A percentile compares a stretch with the other conserved stretches of the same genome.
phyloP scores from a whole-genome alignment of 306 rosid species.

The Vigna mungo region DNA sequence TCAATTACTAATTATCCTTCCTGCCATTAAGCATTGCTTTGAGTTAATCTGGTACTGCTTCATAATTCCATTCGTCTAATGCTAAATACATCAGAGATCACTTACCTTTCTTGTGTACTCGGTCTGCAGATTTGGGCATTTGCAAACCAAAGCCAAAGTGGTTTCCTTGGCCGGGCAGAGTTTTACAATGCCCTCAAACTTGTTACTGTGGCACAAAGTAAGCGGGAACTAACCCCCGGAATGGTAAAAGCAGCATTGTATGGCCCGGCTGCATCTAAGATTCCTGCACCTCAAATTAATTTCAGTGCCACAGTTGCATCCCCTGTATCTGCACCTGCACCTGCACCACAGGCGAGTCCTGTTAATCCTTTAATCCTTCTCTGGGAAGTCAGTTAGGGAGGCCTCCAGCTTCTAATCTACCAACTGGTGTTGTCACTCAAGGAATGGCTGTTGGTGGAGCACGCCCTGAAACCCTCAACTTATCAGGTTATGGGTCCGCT shows the following conservation, averaged over 20 bases:
- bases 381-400: conserved; percentile 50
- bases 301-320: conserved; percentile 57
- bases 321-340: conserved; percentile 52
- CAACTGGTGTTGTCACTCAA: conserved; percentile 53
- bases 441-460: conserved; percentile 58
- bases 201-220: conserved; percentile 97
- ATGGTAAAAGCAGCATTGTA: conserved; percentile 91
- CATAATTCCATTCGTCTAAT: conserved; percentile 5
- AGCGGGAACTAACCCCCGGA: conserved; percentile 84
- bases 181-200: conserved; percentile 98
- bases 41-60: background rate
- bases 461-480: conserved; percentile 47
- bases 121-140: conserved; percentile 81
- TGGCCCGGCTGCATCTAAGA: conserved; percentile 91
- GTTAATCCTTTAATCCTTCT: conserved; percentile 54
- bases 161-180: conserved; percentile 84
- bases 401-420: conserved; percentile 60
- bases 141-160: conserved; percentile 81
- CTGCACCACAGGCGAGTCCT: conserved; percentile 50
- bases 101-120: background rate
- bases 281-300: conserved; percentile 93
- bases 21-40: conserved; percentile 3
- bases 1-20: background rate
- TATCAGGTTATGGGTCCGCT: conserved; percentile 59
- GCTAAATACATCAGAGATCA: conserved; percentile 7